Conservation (phyloP, 805 yeast genomes). For the Ogataea dorogensis region DNA sequence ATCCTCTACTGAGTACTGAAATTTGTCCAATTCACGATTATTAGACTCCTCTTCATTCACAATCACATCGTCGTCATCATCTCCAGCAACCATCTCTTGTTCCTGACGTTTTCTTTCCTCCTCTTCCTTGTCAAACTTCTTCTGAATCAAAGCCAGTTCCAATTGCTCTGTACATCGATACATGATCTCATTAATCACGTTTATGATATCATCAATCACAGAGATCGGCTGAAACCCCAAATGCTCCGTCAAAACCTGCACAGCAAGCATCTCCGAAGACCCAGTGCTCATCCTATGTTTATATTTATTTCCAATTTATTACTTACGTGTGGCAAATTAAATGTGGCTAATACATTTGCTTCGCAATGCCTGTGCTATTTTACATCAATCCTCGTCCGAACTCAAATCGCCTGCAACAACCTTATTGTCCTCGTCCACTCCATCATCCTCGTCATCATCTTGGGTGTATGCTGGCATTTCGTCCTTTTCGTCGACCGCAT, state of each 20-base stretch:
- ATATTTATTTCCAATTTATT: slow-evolving; percentile 1
- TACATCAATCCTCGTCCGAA: slow-evolving; percentile 21
- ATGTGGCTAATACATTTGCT: slow-evolving; percentile 10
- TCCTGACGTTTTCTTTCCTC: slow-evolving; percentile 17
- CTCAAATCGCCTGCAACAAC: slow-evolving; percentile 26
- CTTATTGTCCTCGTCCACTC: slow-evolving; percentile 28
- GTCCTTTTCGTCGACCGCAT: slow-evolving; percentile 18
- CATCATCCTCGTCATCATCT: slow-evolving; percentile 24
- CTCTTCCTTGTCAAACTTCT: slow-evolving; percentile 30
- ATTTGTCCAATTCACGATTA: slow-evolving; percentile 6
- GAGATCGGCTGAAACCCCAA: slow-evolving; percentile 82
- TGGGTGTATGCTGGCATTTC: slow-evolving; percentile 26
- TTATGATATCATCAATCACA: slow-evolving; percentile 81
- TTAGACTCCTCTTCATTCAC: slow-evolving; percentile 24
- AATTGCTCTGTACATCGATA: slow-evolving; percentile 78
- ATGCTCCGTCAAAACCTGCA: slow-evolving; percentile 75
- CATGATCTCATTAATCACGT: slow-evolving; percentile 81
- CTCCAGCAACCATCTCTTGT: slow-evolving; percentile 10
- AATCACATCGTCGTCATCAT: slow-evolving; percentile 30
- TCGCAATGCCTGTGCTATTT: slow-evolving; percentile 7
- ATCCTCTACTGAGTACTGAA: slow-evolving; percentile 38
- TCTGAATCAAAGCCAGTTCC: slow-evolving; percentile 56
- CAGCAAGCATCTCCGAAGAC: slow-evolving; percentile 24
- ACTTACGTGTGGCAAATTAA: slow-evolving; percentile 9
- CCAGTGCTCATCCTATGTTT: slow-evolving; percentile 14